These are phyloP conservation scores for Kodamaea ohmeri DNA, from an alignment of 1,139 yeast genomes.

Conservation along the genomic window DNA sequence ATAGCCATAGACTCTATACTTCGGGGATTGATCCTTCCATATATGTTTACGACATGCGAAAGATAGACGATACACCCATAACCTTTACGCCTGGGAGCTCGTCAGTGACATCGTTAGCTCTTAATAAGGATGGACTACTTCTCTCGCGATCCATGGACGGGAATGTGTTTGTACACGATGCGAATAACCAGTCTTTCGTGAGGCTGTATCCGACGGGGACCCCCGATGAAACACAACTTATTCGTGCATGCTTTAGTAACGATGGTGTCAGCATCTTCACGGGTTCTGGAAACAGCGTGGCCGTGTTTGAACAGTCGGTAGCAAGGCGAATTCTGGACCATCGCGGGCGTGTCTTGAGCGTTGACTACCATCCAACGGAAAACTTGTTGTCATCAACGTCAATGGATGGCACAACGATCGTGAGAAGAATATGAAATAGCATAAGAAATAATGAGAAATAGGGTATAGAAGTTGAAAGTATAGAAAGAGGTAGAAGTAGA, in stretches of 20 bases:
- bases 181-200: not conserved
- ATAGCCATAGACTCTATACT: slow-evolving; percentile 41
- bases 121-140: slow-evolving; percentile 50
- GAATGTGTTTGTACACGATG: slow-evolving; percentile 52
- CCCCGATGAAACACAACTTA: slow-evolving; percentile 48
- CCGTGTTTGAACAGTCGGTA: slow-evolving; percentile 59
- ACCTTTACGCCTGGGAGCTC: slow-evolving; percentile 42
- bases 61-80: slow-evolving; percentile 41
- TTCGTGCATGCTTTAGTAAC: slow-evolving; percentile 46
- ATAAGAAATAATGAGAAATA: too few species aligned
- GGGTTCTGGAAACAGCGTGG: slow-evolving; percentile 63
- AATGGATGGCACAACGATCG: slow-evolving; percentile 48
- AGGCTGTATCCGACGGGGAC: slow-evolving; percentile 59
- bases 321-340: slow-evolving; percentile 59
- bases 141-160: slow-evolving; percentile 60
- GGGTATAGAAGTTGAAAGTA: too few species aligned
- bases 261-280: slow-evolving; percentile 42
- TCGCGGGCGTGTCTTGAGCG: slow-evolving; percentile 58
- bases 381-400: slow-evolving; percentile 45
- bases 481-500: not conserved
- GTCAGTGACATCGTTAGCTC: slow-evolving; percentile 52
- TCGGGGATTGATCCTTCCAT: slow-evolving; percentile 70
- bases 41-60: slow-evolving; percentile 54
- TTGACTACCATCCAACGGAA: slow-evolving; percentile 44
- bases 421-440: slow-evolving; percentile 33